phyloP scores from a whole-genome alignment of 768 basidiomycete genomes.

The Psilocybe cyanescens region DNA sequence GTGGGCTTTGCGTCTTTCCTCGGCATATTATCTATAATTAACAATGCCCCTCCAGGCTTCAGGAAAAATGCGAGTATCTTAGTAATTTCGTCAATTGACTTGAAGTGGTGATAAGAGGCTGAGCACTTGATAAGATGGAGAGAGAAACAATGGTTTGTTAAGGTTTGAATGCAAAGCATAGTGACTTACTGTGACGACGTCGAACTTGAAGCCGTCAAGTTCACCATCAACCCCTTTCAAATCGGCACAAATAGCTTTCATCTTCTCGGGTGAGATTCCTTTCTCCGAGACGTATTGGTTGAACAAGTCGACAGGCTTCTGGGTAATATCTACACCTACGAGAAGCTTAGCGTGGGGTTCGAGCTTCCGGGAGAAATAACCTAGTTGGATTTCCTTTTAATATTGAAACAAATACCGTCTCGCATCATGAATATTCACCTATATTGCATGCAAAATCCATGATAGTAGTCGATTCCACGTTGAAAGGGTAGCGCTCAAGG shows the following conservation, averaged over 20 bases:
- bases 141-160: not conserved
- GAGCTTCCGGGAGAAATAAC: constrained; percentile 63
- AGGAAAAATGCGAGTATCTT: constrained; percentile 50
- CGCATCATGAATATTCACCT: constrained; percentile 37
- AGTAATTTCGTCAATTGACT: constrained; percentile 50
- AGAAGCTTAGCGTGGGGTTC: constrained; percentile 62
- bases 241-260: constrained; percentile 60
- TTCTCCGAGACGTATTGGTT: constrained; percentile 61
- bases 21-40: constrained; percentile 49
- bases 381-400: constrained; percentile 34
- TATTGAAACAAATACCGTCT: not conserved
- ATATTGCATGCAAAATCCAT: constrained; percentile 81
- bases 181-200: constrained; percentile 65
- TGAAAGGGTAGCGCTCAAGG: constrained; percentile 47
- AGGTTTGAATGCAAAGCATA: not conserved
- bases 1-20: not conserved
- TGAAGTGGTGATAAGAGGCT: constrained; percentile 66
- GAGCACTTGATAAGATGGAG: constrained; percentile 49
- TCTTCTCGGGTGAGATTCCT: constrained; percentile 65
- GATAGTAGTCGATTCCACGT: constrained; percentile 56
- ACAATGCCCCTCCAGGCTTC: constrained; percentile 58
- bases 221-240: constrained; percentile 50
- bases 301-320: constrained; percentile 67
- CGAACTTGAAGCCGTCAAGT: constrained; percentile 59
- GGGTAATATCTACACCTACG: constrained; percentile 78